A percentile compares a stretch with the other conserved stretches of the same genome.
Conservation (phyloP, 2,329 filamentous ascomycete genomes). For the Colletotrichum noveboracense region DNA sequence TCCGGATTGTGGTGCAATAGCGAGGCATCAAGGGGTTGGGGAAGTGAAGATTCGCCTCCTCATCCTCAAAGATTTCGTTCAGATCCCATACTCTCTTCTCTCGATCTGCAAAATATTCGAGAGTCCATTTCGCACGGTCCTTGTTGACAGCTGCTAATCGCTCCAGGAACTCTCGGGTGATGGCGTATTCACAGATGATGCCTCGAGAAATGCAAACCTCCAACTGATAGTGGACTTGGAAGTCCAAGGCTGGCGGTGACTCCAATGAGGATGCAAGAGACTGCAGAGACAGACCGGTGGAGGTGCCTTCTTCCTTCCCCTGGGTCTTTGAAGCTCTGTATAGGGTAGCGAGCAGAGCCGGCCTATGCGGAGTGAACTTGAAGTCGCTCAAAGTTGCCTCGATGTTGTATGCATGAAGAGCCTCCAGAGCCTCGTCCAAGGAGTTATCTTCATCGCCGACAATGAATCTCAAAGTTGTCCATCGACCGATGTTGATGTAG, state of each 20-base stretch:
- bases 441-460: constrained; percentile 34
- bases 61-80: constrained; percentile 70
- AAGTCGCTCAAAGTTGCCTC: constrained; percentile 49
- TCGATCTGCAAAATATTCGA: constrained; percentile 76
- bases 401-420: constrained; percentile 78
- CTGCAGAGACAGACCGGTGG: neutral
- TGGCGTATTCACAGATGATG: constrained; percentile 76
- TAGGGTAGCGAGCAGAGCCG: neutral
- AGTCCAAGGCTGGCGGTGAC: constrained; percentile 57
- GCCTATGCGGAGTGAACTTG: constrained; percentile 30
- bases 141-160: constrained; percentile 54
- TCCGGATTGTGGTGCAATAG: constrained; percentile 78
- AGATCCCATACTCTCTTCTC: constrained; percentile 70
- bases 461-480: constrained; percentile 59
- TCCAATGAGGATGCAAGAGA: constrained; percentile 46
- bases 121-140: constrained; percentile 64
- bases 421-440: constrained; percentile 51
- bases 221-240: constrained; percentile 83
- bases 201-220: constrained; percentile 91
- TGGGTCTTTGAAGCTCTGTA: neutral
- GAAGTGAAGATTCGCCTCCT: constrained; percentile 52
- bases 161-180: constrained; percentile 71
- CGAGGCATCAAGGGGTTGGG: constrained; percentile 62
- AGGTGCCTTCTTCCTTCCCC: neutral
- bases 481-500: constrained; percentile 59